phyloP scores from a whole-genome alignment of 2,329 filamentous ascomycete genomes.

The Phoma herbarum region DNA sequence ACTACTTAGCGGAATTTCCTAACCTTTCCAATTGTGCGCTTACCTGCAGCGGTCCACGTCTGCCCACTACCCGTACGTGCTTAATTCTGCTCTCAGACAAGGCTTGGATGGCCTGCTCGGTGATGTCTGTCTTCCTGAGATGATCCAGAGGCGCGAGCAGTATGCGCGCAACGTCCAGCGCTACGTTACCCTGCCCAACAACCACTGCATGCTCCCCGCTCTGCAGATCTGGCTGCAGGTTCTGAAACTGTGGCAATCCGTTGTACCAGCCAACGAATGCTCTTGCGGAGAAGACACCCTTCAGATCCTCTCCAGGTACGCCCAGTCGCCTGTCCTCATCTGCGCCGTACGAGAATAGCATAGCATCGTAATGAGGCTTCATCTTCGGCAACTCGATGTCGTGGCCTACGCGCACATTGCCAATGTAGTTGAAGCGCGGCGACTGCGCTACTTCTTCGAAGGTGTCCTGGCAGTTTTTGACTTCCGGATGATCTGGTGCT shows the following conservation, averaged over 20 bases:
- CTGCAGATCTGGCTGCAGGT: constrained; percentile 76
- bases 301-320: constrained; percentile 80
- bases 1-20: constrained; percentile 12
- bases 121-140: constrained; percentile 85
- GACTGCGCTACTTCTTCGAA: constrained; percentile 88
- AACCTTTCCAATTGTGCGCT: constrained; percentile 20
- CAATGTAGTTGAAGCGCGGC: constrained; percentile 86
- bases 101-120: constrained; percentile 79
- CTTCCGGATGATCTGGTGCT: constrained; percentile 97
- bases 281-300: constrained; percentile 84
- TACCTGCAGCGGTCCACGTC: constrained; percentile 88
- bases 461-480: constrained; percentile 98
- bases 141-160: constrained; percentile 78
- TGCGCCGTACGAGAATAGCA: constrained; percentile 93
- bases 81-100: constrained; percentile 77
- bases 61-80: constrained; percentile 85
- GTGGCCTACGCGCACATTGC: constrained; percentile 82
- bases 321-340: constrained; percentile 81
- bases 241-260: constrained; percentile 82
- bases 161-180: constrained; percentile 90
- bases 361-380: constrained; percentile 85
- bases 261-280: constrained; percentile 99
- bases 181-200: constrained; percentile 95
- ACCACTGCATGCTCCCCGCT: constrained; percentile 83
- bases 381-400: constrained; percentile 73